These are phyloP conservation scores for Sphaceloma murrayae DNA, from an alignment of 2,329 filamentous ascomycete species.

Conservation along the genomic window DNA sequence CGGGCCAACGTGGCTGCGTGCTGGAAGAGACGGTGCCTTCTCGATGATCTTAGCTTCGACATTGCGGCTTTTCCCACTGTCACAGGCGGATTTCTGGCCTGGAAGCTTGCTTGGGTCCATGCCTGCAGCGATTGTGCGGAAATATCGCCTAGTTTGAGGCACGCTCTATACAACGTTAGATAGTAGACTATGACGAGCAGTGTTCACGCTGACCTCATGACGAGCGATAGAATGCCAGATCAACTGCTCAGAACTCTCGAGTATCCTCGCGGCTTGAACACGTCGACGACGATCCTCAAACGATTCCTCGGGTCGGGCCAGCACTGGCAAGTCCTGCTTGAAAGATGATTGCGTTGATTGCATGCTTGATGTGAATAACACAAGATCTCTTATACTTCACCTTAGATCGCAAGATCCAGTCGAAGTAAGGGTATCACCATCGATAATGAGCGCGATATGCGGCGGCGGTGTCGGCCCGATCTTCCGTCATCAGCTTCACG, in stretches of 20 bases:
- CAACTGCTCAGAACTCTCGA: conserved; percentile 17
- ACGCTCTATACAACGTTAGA: conserved; percentile 10
- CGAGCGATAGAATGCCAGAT: conserved; percentile 17
- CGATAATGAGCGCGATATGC: too few species aligned
- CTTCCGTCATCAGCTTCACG: too few species aligned
- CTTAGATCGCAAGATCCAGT: too few species aligned
- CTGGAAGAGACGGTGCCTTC: too few species aligned
- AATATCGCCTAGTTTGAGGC: conserved; percentile 18
- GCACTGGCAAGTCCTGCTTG: neutral
- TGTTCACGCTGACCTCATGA: conserved; percentile 14
- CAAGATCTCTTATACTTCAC: too few species aligned
- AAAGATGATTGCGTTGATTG: neutral
- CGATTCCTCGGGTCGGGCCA: conserved; percentile 12
- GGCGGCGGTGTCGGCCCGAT: too few species aligned
- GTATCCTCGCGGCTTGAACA: conserved; percentile 14
- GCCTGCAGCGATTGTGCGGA: conserved; percentile 16
- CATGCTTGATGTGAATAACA: too few species aligned
- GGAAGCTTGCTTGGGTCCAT: conserved; percentile 4
- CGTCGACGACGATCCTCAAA: conserved; percentile 16
- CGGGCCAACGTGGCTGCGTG: too few species aligned
- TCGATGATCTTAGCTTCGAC: too few species aligned
- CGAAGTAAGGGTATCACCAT: too few species aligned
- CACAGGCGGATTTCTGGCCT: too few species aligned
- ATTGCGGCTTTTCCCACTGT: too few species aligned
- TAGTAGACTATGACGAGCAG: neutral